Base-by-base conservation (phyloP, 306 rosid genomes). In the Hippophae rhamnoides region DNA sequence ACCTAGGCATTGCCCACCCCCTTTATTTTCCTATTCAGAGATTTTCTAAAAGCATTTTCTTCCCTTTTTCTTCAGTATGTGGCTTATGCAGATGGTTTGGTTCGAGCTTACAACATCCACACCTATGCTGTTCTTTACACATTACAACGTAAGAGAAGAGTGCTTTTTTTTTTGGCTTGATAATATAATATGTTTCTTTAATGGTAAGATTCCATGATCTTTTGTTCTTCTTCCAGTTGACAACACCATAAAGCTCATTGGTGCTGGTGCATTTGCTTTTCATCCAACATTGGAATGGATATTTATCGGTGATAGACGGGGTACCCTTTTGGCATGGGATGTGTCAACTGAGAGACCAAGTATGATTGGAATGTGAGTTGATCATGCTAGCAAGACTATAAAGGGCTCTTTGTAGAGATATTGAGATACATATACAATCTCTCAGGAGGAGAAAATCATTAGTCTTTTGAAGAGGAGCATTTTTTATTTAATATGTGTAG, bases 211-310 rank as follows among this genome's bases (percentile, higher is more conserved):
- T 66, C 65, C 18, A 25, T 49, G 46, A 69, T 52, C 52, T 71
- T 49, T 47, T 63, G 65, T 74, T 71, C 49, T 53, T 63, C 13
- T 69, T 69, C 31, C 79, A 93, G 99, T 88, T 77, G 97, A 93
- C 66, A 80, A 77, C 69, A 80, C 97, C 60, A 88, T 88, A 71
- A 93, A 84, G 86, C 99, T 93, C 61, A 82, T 77, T 60, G 99
- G 99, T 52, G 94, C 97, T 60, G 84, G 97, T 72, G 95, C 97
- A 41, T 86, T 93, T 74, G 95, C 97, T 63, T 93, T 93, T 82
- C 99, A 93, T 79, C 97, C 99, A 69, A 88, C 95, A 48, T 78
- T 88, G 60, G 99, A 93, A 71, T 93, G 99, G 99, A 80, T 93
- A 63, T 93, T 93, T 88, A 84, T 93, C 70, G 99, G 99, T 58